Percentiles rank a stretch among this genome's conserved stretches.
Evolutionary conservation across 108 stramenopile species (phyloP).

Genomic region (Craspedostauros australis): DNA sequence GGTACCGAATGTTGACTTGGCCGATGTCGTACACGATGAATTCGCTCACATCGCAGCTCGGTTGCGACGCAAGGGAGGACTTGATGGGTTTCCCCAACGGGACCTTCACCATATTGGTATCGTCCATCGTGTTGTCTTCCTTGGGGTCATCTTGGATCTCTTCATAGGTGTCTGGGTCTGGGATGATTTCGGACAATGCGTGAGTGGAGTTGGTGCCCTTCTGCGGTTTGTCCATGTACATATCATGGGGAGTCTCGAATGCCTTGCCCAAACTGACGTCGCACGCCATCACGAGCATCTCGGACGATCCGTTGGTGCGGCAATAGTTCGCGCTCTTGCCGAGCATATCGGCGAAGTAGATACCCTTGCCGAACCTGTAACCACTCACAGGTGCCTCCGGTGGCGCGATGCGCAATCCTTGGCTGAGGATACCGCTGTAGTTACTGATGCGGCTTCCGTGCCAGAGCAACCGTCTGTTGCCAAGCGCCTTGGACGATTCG

Average conservation of each 20-base stretch:
- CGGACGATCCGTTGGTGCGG: conserved; percentile 12
- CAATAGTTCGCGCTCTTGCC: conserved; percentile 20
- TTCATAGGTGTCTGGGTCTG: background rate
- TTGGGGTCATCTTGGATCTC: background rate
- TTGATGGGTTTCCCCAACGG: background rate
- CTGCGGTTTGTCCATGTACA: conserved; percentile 13
- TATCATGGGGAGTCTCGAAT: conserved; percentile 6
- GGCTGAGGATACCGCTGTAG: conserved; percentile 11
- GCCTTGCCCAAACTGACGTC: conserved; percentile 9
- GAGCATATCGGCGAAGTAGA: conserved; percentile 20
- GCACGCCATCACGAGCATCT: conserved; percentile 19
- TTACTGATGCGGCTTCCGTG: conserved; percentile 17
- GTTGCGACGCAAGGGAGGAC: background rate
- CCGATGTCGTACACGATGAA: conserved; percentile 23
- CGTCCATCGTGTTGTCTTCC: background rate
- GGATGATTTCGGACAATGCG: conserved; percentile 4
- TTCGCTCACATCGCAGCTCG: conserved; percentile 13
- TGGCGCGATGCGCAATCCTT: conserved; percentile 23
- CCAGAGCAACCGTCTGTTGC: conserved; percentile 13
- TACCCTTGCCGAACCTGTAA: conserved; percentile 24
- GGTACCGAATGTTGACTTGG: conserved; percentile 15
- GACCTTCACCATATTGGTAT: background rate
- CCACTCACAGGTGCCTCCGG: conserved; percentile 22
- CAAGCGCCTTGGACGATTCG: background rate
- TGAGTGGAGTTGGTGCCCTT: conserved; percentile 6